Base-by-base conservation (phyloP, 306 rosid species). In the Dryas drummondii region DNA sequence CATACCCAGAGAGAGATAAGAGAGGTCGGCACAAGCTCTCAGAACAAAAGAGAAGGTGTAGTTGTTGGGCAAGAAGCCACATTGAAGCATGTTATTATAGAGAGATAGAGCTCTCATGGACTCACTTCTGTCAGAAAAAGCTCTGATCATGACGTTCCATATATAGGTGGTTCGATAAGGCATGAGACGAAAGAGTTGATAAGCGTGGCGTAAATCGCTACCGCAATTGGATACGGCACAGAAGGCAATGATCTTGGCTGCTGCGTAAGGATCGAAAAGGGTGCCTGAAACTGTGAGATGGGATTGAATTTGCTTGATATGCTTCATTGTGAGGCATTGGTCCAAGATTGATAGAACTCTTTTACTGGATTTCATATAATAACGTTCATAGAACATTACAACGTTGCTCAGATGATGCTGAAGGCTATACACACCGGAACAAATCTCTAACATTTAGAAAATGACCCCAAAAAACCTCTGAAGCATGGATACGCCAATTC, bases 111-210 rank as follows among this genome's bases (percentile, higher is more conserved):
- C 79, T 71, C 16, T 78, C 12, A 17, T 13, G 61, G 85, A 52
- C 16, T 82, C 77, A 67, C 63, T 72, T 26, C 63, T 76, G 48
- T 80, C 89, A 8, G 70, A 19, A 46, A 78, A 83, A 62, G 81
- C 78, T 75, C 83, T 83, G 56, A 83, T 83, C 85, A 86, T 80
- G 57, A 76, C 77, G 78, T 86, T 86, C 83, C 85, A 86, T 12
- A 83, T 75, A 66, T 74, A 70, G 9, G 78, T 86, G 71, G 75
- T 82, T 10, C 62, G 80, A 44, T 56, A 61, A 9, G 87, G 89
- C 17, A 86, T 51, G 22, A 44, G 69, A 70, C 50, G 59, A 50
- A 86, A 86, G 72, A 86, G 83, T n/a, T 54, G 79, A 68, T 66
- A 73, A 17, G 87, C 81, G 27, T 86, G 83, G 57, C 5, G 54